Conservation (phyloP, 2,329 filamentous ascomycete species). For the Ophiostoma ips region DNA sequence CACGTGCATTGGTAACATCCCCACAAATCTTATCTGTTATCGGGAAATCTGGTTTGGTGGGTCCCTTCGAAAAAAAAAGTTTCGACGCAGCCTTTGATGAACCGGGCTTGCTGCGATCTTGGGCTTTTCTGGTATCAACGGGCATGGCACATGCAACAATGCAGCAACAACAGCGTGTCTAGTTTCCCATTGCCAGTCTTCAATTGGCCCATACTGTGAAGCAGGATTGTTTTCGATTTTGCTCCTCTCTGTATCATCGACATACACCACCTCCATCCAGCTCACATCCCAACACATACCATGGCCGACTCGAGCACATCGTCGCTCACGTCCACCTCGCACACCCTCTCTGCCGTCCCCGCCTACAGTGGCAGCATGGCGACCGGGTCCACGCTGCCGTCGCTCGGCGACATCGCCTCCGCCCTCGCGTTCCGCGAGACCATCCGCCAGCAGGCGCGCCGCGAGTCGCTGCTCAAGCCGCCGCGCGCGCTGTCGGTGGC, state of each 20-base stretch:
- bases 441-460: conserved; percentile 46
- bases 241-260: too few relatives aligned
- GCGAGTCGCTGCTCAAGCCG: conserved; percentile 68
- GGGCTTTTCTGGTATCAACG: background rate
- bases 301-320: conserved; percentile 33
- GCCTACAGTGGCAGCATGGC: conserved; percentile 10
- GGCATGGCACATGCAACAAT: background rate
- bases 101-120: background rate
- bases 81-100: background rate
- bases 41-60: background rate
- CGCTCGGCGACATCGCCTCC: conserved; percentile 20
- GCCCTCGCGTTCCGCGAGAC: conserved; percentile 38
- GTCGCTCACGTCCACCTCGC: conserved; percentile 49
- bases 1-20: too few relatives aligned
- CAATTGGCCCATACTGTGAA: too few relatives aligned
- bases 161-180: background rate
- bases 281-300: background rate
- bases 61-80: conserved; percentile 3
- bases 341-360: conserved; percentile 28
- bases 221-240: background rate
- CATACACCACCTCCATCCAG: too few relatives aligned
- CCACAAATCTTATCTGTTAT: conserved; percentile 1
- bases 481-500: conserved; percentile 50
- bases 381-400: conserved; percentile 17
- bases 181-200: too few relatives aligned